Evolutionary conservation across 1,284 basidiomycete species (phyloP), one percentile per base, ranked within the genome.

Genomic region (Apiotrichum laibachii): DNA sequence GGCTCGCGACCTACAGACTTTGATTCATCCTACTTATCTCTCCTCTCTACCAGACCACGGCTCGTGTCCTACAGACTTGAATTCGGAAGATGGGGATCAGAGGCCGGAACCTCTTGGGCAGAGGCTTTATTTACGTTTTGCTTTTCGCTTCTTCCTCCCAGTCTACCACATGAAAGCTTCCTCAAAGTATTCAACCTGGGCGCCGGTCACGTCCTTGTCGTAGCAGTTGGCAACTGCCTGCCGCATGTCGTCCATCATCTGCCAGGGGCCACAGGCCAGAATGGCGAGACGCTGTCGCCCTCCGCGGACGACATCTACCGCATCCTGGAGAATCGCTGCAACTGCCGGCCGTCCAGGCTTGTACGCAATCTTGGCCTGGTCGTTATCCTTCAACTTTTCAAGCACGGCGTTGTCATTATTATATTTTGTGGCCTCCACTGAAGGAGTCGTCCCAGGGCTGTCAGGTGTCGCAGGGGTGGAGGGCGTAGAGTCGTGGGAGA

Each of bases 211-310:
- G 5, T 54, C 58, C 1, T 44, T 53, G 2, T 68, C 70, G 51
- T 70, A 70, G 18, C 57, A 33, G 5, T 47, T 45, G 9, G 50
- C 53, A 5, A 72, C 61, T 1, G 64, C 63, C 44, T 43, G 39
- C 26, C 70, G 48, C 55, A 72, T 34, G 33, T 70, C 68, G 46
- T 72, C 68, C 51, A 65, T 64, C 70, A 70, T 70, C 5, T n/a
- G 49, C 6, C 46, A 56, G 1, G 70, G 70, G 10, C 70, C 70
- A 46, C 70, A 72, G 1, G 60, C 58, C 13, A 68, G 50, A 3
- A 72, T 62, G 8, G 63, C 69, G 13, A 72, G 44, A 35, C 63
- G 59, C 47, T 69, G 64, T 47, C 67, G 64, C 1, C 49, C 45
- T 8, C 66, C 65, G 0, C 62, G 61, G 2, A 67, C 43, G 7